A percentile compares a stretch with the other conserved stretches of the same genome.
Conservation (phyloP, 1,284 basidiomycete genomes). For the Neolentinus lepideus region DNA sequence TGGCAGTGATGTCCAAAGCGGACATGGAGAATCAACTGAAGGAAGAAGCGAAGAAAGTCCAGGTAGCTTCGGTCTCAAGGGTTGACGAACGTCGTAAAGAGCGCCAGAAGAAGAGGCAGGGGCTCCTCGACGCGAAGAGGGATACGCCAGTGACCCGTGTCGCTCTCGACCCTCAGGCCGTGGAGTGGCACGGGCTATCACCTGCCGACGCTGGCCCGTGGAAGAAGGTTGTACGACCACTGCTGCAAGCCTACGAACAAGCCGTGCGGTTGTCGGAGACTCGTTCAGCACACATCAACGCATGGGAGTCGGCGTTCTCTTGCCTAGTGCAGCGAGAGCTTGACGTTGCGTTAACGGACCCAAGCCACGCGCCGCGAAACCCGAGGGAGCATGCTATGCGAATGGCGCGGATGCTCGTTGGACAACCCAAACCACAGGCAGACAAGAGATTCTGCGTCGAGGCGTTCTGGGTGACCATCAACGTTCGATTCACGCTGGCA, state of each 20-base stretch:
- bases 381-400: constrained; percentile 40
- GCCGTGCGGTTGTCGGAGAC: constrained; percentile 29
- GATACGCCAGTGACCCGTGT: constrained; percentile 11
- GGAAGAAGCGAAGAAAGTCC: not conserved
- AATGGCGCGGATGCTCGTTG: constrained; percentile 39
- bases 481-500: constrained; percentile 34
- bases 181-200: constrained; percentile 24
- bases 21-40: not conserved
- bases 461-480: constrained; percentile 40
- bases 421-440: constrained; percentile 43
- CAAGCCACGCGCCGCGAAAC: constrained; percentile 25
- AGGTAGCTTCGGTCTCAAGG: not conserved
- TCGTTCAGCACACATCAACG: constrained; percentile 40
- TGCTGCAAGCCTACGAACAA: constrained; percentile 29
- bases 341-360: constrained; percentile 24
- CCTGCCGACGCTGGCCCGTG: constrained; percentile 25
- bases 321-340: constrained; percentile 42
- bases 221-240: constrained; percentile 22
- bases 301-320: constrained; percentile 47
- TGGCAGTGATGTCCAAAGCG: constrained; percentile 19
- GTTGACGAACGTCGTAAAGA: constrained; percentile 4
- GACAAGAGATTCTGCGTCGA: constrained; percentile 50
- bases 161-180: constrained; percentile 18
- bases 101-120: constrained; percentile 7
- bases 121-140: not conserved